Percentiles rank a stretch among this genome's conserved stretches.
Conservation (phyloP, 140 eudicot genomes). For the Stevia rebaudiana region DNA sequence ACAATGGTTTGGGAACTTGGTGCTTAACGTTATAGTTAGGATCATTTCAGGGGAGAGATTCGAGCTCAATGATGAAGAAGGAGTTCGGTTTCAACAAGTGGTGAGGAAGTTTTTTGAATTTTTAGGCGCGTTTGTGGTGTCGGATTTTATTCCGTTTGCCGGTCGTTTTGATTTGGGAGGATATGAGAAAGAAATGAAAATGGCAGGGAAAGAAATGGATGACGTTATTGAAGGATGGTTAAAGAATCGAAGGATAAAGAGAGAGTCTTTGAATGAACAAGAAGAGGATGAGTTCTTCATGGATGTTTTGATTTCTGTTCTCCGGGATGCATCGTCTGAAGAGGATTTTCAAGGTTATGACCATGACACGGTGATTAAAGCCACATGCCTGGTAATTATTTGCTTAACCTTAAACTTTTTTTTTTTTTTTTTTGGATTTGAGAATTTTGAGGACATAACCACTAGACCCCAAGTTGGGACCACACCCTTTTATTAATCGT, state of each 20-base stretch:
- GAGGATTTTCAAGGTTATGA: slow-evolving; percentile 18
- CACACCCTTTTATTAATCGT: too few relatives aligned
- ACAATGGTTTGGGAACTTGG: slow-evolving; percentile 29
- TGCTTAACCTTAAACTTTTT: neutral
- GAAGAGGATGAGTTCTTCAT: slow-evolving; percentile 26
- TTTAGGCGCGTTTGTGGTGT: slow-evolving; percentile 17
- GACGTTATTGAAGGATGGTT: slow-evolving; percentile 28
- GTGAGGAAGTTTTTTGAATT: slow-evolving; percentile 21
- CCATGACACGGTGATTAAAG: slow-evolving; percentile 36
- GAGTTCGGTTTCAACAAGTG: slow-evolving; percentile 5
- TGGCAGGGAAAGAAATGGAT: slow-evolving; percentile 24
- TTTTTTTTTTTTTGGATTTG: too few relatives aligned
- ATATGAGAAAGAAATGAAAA: slow-evolving; percentile 26
- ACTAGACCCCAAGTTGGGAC: too few relatives aligned
- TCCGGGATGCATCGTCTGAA: slow-evolving; percentile 20
- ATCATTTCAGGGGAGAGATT: slow-evolving; percentile 20
- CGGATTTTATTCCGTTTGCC: slow-evolving; percentile 28
- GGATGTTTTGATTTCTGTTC: slow-evolving; percentile 27
- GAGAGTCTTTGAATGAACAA: neutral
- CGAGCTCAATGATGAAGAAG: slow-evolving; percentile 7
- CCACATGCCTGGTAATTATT: slow-evolving; percentile 42
- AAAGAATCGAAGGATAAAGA: slow-evolving; percentile 17
- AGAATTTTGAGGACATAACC: too few relatives aligned
- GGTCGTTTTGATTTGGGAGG: slow-evolving; percentile 39
- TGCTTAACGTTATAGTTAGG: slow-evolving; percentile 14